Evolutionary conservation across 805 yeast species (phyloP).

Genomic region (Saturnispora quitensis): DNA sequence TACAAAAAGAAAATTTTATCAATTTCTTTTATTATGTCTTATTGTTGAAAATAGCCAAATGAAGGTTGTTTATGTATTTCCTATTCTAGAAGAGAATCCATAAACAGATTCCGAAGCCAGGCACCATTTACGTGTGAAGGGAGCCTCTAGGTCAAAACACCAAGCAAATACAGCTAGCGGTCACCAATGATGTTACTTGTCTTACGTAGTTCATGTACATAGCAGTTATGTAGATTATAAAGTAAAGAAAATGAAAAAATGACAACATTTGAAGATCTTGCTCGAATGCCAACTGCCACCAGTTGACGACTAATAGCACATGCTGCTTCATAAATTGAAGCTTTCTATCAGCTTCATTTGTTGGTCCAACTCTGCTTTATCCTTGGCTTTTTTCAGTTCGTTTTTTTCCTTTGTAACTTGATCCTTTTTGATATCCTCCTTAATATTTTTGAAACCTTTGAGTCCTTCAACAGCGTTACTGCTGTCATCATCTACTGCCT

Average conservation of each 20-base stretch:
- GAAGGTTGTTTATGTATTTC: neutral
- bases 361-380: conserved; percentile 33
- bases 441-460: conserved; percentile 31
- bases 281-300: conserved; percentile 1
- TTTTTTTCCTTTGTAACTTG: conserved; percentile 17
- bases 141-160: neutral
- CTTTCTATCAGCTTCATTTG: conserved; percentile 43
- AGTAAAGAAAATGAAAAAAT: neutral
- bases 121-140: neutral
- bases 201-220: neutral
- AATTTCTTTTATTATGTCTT: neutral
- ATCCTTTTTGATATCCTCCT: conserved; percentile 34
- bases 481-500: conserved; percentile 3
- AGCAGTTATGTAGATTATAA: neutral
- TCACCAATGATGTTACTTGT: neutral
- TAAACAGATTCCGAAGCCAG: neutral
- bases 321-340: conserved; percentile 24
- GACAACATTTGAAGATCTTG: neutral
- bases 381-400: conserved; percentile 24
- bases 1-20: neutral
- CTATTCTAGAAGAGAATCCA: neutral
- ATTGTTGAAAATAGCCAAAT: neutral
- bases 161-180: neutral
- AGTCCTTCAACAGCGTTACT: conserved; percentile 18
- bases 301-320: neutral